Conservation (phyloP, 2,329 filamentous ascomycete species). For the Colletotrichum agaves region DNA sequence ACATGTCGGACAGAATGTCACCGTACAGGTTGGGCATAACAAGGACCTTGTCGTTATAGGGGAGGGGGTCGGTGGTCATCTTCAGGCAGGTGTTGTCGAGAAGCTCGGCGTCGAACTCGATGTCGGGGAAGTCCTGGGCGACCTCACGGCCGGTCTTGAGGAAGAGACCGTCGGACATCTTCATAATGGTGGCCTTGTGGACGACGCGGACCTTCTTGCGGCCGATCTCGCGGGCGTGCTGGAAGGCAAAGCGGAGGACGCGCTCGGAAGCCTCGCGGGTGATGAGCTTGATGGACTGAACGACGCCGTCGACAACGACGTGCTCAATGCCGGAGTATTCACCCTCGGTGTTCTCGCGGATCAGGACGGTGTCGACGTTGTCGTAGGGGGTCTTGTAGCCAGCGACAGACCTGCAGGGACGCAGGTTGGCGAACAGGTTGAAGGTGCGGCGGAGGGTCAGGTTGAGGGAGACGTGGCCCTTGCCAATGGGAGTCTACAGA, state of each 20-base stretch:
- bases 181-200: slow-evolving; percentile 99
- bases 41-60: slow-evolving; percentile 99
- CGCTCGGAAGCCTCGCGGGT: slow-evolving; percentile 94
- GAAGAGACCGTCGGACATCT: slow-evolving; percentile 99
- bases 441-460: slow-evolving; percentile 98
- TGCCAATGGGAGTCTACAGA: slow-evolving; percentile 69
- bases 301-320: slow-evolving; percentile 95
- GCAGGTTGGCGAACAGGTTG: slow-evolving; percentile 99
- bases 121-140: slow-evolving; percentile 92
- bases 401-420: slow-evolving; percentile 95
- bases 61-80: slow-evolving; percentile 95
- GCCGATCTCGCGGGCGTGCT: slow-evolving; percentile 93
- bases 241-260: slow-evolving; percentile 96
- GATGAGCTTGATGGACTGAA: slow-evolving; percentile 99
- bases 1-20: slow-evolving; percentile 99
- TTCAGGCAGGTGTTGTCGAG: slow-evolving; percentile 99
- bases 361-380: slow-evolving; percentile 94
- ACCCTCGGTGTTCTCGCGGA: slow-evolving; percentile 99
- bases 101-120: slow-evolving; percentile 97
- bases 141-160: slow-evolving; percentile 86
- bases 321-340: slow-evolving; percentile 99
- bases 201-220: slow-evolving; percentile 97
- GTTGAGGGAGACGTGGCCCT: slow-evolving; percentile 99
- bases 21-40: slow-evolving; percentile 99
- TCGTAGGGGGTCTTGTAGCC: slow-evolving; percentile 99